Base-by-base conservation (phyloP, 441 rosid species). In the Croton laevigatus region DNA sequence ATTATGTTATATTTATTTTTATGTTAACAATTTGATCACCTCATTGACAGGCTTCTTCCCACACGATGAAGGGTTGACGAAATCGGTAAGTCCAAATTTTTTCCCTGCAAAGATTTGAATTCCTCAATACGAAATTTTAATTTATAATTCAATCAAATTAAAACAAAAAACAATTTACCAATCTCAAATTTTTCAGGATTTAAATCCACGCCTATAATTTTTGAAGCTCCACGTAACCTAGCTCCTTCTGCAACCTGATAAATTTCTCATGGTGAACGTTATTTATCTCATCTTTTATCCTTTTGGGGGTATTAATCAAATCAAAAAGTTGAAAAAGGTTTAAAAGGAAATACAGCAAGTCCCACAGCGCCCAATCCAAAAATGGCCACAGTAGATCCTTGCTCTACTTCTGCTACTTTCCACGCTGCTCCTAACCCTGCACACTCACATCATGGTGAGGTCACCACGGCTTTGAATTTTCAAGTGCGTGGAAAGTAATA, bases 31-130 rank as follows among this genome's bases (percentile, higher is more conserved):
- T 4, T 38, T 6, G 10, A 40, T 40, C 10, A 86, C 95, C 85
- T 87, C 73, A 19, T 80, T 76, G 12, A 79, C 74, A 16, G 42
- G 71, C 69, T 79, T 84, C 32, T 79, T 86, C n/a, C 84, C 86
- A 34, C 79, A 84, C 23, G 80, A 65, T 11, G 81, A 27, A 64
- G 91, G 87, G 68, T 88, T 83, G 70, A 91, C 68, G 75, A 91
- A 91, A 73, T 89, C 86, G 37, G 88, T 88, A 44, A 89, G 34
- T 8, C 93, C 95, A 45, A 84, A 88, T 70, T 67, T 71, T 57
- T 81, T 85, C 27, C 89, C 91, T 90, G 63, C 0, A 57, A 10
- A 12, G 8, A 3, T 11, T 12, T 55, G 12, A 14, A 27, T 49
- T 40, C 14, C 6, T 5, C 20, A 49, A 27, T 27, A 2, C 2